phyloP scores from a whole-genome alignment of 306 rosid species.

The Benincasa hispida region DNA sequence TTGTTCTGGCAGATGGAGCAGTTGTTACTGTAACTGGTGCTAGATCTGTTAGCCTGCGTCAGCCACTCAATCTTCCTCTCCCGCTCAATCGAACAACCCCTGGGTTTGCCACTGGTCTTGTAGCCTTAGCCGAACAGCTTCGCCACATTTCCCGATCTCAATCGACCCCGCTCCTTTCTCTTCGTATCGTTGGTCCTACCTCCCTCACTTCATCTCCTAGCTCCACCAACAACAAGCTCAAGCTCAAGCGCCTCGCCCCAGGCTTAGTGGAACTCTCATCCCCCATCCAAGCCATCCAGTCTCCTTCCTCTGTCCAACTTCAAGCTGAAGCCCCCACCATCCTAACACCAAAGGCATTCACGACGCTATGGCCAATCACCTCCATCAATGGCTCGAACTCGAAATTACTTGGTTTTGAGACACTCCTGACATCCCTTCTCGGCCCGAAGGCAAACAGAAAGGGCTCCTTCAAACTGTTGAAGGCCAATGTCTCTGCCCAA shows the following conservation, averaged over 20 bases:
- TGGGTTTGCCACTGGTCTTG: slow-evolving; percentile 70
- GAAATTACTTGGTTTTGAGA: slow-evolving; percentile 67
- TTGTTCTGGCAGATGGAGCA: slow-evolving; percentile 91
- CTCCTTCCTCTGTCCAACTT: slow-evolving; percentile 26
- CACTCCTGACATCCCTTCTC: slow-evolving; percentile 50
- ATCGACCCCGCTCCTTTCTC: slow-evolving; percentile 47
- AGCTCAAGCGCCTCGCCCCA: slow-evolving; percentile 91
- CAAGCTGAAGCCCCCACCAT: slow-evolving; percentile 42
- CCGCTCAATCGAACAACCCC: slow-evolving; percentile 48
- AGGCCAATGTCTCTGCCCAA: slow-evolving; percentile 81
- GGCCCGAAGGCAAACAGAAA: slow-evolving; percentile 55
- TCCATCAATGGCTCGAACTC: slow-evolving; percentile 71
- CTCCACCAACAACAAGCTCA: slow-evolving; percentile 40
- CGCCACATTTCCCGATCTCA: slow-evolving; percentile 46
- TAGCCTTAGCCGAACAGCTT: slow-evolving; percentile 62
- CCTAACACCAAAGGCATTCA: slow-evolving; percentile 47
- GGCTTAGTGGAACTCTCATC: slow-evolving; percentile 88
- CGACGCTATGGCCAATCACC: slow-evolving; percentile 71
- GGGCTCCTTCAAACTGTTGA: slow-evolving; percentile 79
- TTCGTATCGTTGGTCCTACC: slow-evolving; percentile 79
- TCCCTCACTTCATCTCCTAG: slow-evolving; percentile 56
- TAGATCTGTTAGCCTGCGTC: slow-evolving; percentile 80
- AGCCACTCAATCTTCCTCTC: slow-evolving; percentile 68
- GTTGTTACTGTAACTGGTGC: slow-evolving; percentile 92
- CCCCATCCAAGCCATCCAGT: slow-evolving; percentile 20